Evolutionary conservation across 441 rosid species (phyloP), one percentile per base, ranked within the genome.

Genomic region (Populus hybrid): DNA sequence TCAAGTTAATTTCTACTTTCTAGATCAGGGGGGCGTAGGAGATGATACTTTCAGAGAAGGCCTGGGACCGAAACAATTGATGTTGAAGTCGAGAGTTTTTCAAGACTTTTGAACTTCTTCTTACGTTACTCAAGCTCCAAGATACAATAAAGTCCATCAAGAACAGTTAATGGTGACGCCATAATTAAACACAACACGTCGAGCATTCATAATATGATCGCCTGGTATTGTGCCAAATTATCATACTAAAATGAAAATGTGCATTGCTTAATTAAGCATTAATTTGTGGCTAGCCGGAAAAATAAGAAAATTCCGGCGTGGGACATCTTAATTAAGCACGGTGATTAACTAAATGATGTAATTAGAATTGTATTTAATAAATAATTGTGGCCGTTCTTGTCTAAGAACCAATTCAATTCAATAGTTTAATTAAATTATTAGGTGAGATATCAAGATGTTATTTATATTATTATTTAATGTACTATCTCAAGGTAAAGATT

Each of bases 401-500:
- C 7, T 0, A 34, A 34, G 0, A 34, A 34, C 0, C 0, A 34
- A 34, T 34, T 34, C 0, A 34, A 34, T 34, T 0, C 0, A 34
- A 34, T 34, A 34, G 0, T 1, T 34, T 34, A 34, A 6, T 34
- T 34, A 34, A 6, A 6, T 1, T 34, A 0, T 34, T 34, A 34
- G 0, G 0, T 34, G 8, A 34, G 0, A 34, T 34, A 0, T 34
- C 0, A 34, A 6, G 8, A 34, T 34, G 1, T 32, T 0, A 32
- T 32, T 32, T 32, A 5, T 32, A 32, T 32, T 32, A 32, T 32
- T 4, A 0, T 32, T 32, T 32, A 0, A 32, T 0, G 5, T 32
- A 32, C 0, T 32, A 0, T 32, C 0, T 32, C 1, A 32, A 32
- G 6, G 0, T 0, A 32, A 32, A 32, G 0, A 0, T 1, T 0